Evolutionary conservation across 139 green algal species (phyloP).

Genomic region (Bryopsis sp.): DNA sequence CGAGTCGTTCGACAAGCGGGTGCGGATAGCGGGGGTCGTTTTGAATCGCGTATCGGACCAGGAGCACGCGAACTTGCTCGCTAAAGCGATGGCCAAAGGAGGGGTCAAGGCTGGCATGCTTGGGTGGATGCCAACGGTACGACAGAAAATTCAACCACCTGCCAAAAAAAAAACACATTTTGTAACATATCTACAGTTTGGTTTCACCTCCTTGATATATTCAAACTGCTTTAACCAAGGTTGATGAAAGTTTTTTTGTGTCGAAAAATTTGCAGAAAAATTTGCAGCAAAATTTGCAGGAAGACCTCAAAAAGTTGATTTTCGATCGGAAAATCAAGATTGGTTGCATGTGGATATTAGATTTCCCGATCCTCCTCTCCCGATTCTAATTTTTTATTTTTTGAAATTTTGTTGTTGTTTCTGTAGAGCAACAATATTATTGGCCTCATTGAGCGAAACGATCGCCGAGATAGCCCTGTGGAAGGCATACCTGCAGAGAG

Average conservation of each 20-base stretch:
- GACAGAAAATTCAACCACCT: neutral
- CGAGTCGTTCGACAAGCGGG: conserved; percentile 50
- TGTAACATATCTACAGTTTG: too few relatives aligned
- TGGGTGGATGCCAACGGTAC: conserved; percentile 54
- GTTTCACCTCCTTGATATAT: neutral
- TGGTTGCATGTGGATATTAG: too few relatives aligned
- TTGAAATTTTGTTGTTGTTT: neutral
- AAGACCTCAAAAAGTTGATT: too few relatives aligned
- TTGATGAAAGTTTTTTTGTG: too few relatives aligned
- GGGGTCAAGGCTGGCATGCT: conserved; percentile 45
- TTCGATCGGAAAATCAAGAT: too few relatives aligned
- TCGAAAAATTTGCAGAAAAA: too few relatives aligned
- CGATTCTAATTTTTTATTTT: too few relatives aligned
- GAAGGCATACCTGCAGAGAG: neutral
- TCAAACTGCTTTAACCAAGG: too few relatives aligned
- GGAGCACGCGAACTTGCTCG: conserved; percentile 49
- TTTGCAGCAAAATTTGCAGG: too few relatives aligned
- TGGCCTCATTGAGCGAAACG: neutral
- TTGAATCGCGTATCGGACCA: conserved; percentile 48
- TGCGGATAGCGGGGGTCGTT: conserved; percentile 60
- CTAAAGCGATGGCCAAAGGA: conserved; percentile 36
- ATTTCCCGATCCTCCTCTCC: too few relatives aligned
- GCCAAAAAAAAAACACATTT: neutral
- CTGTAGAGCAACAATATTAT: neutral
- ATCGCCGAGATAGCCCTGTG: neutral